Percentiles rank a stretch among this genome's conserved stretches.
These are phyloP conservation scores for Tagetes patula DNA, from an alignment of 129 eudicot species.

Conservation along the genomic window DNA sequence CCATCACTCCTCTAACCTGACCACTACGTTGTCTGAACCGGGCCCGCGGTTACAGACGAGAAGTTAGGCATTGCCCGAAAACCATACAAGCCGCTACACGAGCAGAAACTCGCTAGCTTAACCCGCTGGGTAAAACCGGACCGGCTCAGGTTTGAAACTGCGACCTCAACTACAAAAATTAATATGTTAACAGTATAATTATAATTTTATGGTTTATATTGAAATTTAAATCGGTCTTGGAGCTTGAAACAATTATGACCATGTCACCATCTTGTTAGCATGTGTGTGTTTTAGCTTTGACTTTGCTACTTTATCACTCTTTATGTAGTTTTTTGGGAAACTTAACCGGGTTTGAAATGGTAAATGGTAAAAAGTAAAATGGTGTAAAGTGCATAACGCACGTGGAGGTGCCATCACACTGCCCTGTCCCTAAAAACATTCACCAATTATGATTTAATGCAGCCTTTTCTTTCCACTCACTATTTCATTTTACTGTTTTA, in stretches of 20 bases:
- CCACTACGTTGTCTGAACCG: too few species aligned
- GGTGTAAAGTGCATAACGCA: conserved; percentile 22
- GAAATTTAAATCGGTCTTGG: neutral
- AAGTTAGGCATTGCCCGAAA: too few species aligned
- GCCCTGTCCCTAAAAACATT: conserved; percentile 26
- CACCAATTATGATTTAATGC: conserved; percentile 27
- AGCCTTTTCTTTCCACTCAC: conserved; percentile 26
- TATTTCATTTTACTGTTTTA: conserved; percentile 11
- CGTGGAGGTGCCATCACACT: conserved; percentile 29
- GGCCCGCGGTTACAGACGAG: too few species aligned
- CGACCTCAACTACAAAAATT: too few species aligned
- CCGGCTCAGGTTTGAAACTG: too few species aligned
- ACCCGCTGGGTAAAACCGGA: too few species aligned
- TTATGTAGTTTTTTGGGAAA: conserved; percentile 4
- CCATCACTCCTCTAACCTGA: too few species aligned
- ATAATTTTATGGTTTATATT: neutral
- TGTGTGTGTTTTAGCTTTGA: conserved; percentile 8
- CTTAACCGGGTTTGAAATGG: conserved; percentile 10
- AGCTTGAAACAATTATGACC: conserved; percentile 6
- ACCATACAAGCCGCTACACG: too few species aligned
- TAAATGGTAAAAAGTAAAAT: conserved; percentile 23
- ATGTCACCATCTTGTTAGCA: conserved; percentile 14
- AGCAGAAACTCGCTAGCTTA: too few species aligned
- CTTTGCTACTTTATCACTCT: neutral
- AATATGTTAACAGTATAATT: too few species aligned